Conservation (phyloP, 192 early-diverging fungal species). For the Allomyces javanicus region DNA sequence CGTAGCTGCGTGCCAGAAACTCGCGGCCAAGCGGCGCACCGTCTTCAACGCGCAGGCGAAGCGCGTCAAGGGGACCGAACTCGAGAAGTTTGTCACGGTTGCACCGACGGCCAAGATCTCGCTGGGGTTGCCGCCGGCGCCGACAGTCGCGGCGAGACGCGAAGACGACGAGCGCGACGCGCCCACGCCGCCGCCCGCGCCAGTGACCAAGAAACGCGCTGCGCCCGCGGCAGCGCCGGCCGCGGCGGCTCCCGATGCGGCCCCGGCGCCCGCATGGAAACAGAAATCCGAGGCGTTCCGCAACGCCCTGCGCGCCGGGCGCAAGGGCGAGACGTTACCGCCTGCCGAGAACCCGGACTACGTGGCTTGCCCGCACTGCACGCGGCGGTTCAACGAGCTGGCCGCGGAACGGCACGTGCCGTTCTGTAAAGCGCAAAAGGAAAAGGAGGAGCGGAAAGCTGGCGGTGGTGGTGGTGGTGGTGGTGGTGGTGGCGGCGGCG, state of each 20-base stretch:
- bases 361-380: conserved; percentile 8
- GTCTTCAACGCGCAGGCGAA: conserved; percentile 24
- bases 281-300: not conserved
- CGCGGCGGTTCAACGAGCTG: conserved; percentile 25
- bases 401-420: conserved; percentile 30
- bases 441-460: conserved; percentile 8
- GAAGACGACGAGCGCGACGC: too few relatives aligned
- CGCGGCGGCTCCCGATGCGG: not conserved
- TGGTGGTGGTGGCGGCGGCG: not conserved
- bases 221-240: too few relatives aligned
- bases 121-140: too few relatives aligned
- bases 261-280: not conserved
- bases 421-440: conserved; percentile 21
- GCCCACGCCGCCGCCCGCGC: too few relatives aligned
- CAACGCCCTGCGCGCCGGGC: not conserved
- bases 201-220: too few relatives aligned
- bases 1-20: conserved; percentile 18
- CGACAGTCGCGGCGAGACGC: too few relatives aligned
- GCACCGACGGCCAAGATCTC: too few relatives aligned
- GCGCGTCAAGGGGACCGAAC: conserved; percentile 26
- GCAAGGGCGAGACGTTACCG: not conserved
- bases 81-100: conserved; percentile 20
- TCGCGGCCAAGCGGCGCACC: conserved; percentile 15
- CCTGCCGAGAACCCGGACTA: not conserved
- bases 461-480: not conserved